Percentiles rank a stretch among this genome's conserved stretches.
Conservation (phyloP, 768 basidiomycete species). For the Tulasnella sp. region DNA sequence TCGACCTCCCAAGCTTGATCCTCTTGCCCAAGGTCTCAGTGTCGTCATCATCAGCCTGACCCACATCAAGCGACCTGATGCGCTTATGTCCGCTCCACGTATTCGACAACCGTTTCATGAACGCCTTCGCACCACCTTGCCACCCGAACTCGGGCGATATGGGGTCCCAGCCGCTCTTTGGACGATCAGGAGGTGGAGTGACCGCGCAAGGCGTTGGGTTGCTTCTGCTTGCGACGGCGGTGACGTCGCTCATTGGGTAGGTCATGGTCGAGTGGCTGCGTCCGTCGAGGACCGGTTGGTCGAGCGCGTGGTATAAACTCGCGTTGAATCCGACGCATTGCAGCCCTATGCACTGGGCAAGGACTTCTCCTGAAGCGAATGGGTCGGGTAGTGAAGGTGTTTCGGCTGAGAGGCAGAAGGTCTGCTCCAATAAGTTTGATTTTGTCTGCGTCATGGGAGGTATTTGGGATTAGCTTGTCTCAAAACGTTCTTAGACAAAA, state of each 20-base stretch:
- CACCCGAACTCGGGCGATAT: not conserved
- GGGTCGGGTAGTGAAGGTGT: not conserved
- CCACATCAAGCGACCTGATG: not conserved
- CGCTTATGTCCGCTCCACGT: not conserved
- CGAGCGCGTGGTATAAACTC: not conserved
- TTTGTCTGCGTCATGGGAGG: not conserved
- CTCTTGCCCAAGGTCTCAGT: not conserved
- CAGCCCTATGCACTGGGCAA: not conserved
- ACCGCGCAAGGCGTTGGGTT: not conserved
- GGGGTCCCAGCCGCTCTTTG: not conserved
- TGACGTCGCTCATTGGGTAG: not conserved
- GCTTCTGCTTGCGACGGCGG: not conserved
- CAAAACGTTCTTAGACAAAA: too few species aligned
- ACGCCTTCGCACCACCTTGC: not conserved
- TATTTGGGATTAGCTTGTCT: not conserved
- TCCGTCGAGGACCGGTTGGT: not conserved
- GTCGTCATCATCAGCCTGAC: not conserved
- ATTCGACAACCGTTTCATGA: not conserved
- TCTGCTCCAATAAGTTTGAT: not conserved
- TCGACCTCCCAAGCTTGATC: not conserved
- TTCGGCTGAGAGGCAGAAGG: not conserved
- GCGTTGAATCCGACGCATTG: constrained; percentile 18
- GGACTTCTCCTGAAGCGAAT: not conserved
- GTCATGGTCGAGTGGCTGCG: not conserved
- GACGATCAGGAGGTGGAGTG: not conserved